Evolutionary conservation across 192 early-diverging fungal species (phyloP), one percentile per base, ranked within the genome.

Genomic region (Cladochytrium replicatum): DNA sequence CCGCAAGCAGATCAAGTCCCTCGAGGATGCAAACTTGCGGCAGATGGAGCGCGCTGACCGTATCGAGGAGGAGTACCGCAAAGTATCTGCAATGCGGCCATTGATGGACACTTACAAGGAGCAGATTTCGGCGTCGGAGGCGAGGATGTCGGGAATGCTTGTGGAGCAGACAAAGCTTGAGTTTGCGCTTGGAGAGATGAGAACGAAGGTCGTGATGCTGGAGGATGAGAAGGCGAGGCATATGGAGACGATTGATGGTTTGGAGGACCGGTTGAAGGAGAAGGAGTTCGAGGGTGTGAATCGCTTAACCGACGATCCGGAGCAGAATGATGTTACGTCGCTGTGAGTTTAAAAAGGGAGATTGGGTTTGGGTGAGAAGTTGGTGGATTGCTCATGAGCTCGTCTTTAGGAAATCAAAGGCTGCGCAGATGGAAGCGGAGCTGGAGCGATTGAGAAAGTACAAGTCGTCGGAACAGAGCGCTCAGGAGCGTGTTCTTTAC

Each of bases 31-130:
- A 54, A 86, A 86, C 55, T 66, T 73, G 4, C 64, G 77, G 6
- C 64, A 87, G 8, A 55, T 77, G 38, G 80, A 85, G 26, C 84
- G 78, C 17, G 6, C 53, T 41, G 67, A 71, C 11, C 69, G 79
- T 39, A 73, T 93, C 27, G 89, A 93, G 63, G 88, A 94, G 15
- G 87, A 97, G 52, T 92, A 86, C 66, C 74, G 71, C 26, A 89
- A 92, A 56, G 69, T 89, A 4, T 64, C 75, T 29, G 72, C 73
- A 26, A 84, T 85, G 48, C 87, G 83, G 60, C 78, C 83, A 1
- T 52, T 87, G n/a, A 81, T 93, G 69, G 88, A 94, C 44, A 82
- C 79, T 19, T 88, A 86, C 64, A 89, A 91, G 52, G 82, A 89
- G 41, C 86, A 91, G 51, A 75, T 90, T 31, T 60, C 69, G 21